phyloP scores from a whole-genome alignment of 495 filamentous ascomycete species.

The Baudoinia panamericana region DNA sequence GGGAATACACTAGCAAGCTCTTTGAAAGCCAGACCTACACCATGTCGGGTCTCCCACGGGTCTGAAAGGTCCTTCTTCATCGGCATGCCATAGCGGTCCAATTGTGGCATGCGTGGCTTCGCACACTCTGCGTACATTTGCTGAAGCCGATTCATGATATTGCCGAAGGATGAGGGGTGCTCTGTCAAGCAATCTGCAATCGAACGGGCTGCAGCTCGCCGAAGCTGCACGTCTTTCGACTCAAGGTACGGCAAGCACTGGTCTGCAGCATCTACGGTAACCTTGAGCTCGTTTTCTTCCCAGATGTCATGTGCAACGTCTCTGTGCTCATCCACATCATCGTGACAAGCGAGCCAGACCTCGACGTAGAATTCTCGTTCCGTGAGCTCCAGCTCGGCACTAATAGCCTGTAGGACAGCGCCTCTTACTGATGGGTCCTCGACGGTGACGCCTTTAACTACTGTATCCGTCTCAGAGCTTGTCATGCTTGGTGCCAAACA shows the following conservation, averaged over 20 bases:
- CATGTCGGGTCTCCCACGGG: slow-evolving; percentile 80
- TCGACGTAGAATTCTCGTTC: slow-evolving; percentile 75
- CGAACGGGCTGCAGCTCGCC: slow-evolving; percentile 69
- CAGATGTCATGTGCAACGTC: slow-evolving; percentile 78
- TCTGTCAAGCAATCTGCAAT: slow-evolving; percentile 57
- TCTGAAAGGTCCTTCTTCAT: slow-evolving; percentile 71
- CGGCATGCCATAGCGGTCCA: slow-evolving; percentile 87
- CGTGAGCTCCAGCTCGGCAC: slow-evolving; percentile 79
- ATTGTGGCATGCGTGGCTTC: slow-evolving; percentile 65
- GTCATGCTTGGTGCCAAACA: slow-evolving; percentile 65
- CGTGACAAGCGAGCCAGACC: slow-evolving; percentile 85
- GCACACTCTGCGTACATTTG: slow-evolving; percentile 59
- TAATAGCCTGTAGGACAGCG: slow-evolving; percentile 81
- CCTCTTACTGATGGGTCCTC: slow-evolving; percentile 66
- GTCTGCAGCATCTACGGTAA: slow-evolving; percentile 48
- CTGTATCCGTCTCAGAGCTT: slow-evolving; percentile 50
- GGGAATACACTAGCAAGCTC: slow-evolving; percentile 60
- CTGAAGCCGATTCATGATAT: slow-evolving; percentile 49
- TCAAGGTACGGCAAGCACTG: slow-evolving; percentile 67
- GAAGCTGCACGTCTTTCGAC: slow-evolving; percentile 61
- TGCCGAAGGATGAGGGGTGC: slow-evolving; percentile 41
- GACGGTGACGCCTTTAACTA: slow-evolving; percentile 63
- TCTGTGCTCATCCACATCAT: slow-evolving; percentile 75
- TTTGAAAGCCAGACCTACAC: slow-evolving; percentile 74
- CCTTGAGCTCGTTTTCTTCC: slow-evolving; percentile 77